Percentiles rank a stretch among this genome's conserved stretches.
Conservation (phyloP, 2,329 filamentous ascomycete species). For the Ophiostoma perfectum region DNA sequence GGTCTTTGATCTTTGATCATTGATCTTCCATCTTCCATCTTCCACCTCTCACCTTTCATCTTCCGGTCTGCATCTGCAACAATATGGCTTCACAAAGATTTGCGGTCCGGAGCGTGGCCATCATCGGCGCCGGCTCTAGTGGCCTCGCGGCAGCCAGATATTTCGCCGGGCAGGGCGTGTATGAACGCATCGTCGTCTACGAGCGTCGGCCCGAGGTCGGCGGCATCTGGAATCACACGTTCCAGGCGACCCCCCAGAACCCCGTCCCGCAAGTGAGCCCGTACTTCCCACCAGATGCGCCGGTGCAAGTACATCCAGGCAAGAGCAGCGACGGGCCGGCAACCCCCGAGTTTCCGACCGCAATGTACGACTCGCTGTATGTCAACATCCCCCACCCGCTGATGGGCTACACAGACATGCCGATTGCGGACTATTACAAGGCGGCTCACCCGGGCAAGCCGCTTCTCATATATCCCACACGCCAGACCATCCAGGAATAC, state of each 20-base stretch:
- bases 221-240: constrained; percentile 80
- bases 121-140: constrained; percentile 77
- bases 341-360: constrained; percentile 65
- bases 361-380: constrained; percentile 75
- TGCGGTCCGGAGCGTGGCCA: constrained; percentile 58
- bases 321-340: not conserved
- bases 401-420: constrained; percentile 72
- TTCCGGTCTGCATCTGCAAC: not conserved
- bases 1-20: not conserved
- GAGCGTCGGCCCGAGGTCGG: constrained; percentile 75
- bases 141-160: constrained; percentile 79
- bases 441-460: constrained; percentile 36
- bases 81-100: constrained; percentile 32
- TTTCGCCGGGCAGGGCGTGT: constrained; percentile 61
- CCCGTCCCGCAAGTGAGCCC: constrained; percentile 65
- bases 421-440: constrained; percentile 47
- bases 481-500: constrained; percentile 67
- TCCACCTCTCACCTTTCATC: not conserved
- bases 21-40: not conserved
- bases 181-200: constrained; percentile 67
- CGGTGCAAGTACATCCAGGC: constrained; percentile 43
- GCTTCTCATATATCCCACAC: constrained; percentile 64
- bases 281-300: constrained; percentile 57
- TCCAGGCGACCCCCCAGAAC: constrained; percentile 42
- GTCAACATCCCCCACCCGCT: constrained; percentile 79